Base-by-base conservation (phyloP, 2,329 filamentous ascomycete species). In the Colletotrichum liaoningense region DNA sequence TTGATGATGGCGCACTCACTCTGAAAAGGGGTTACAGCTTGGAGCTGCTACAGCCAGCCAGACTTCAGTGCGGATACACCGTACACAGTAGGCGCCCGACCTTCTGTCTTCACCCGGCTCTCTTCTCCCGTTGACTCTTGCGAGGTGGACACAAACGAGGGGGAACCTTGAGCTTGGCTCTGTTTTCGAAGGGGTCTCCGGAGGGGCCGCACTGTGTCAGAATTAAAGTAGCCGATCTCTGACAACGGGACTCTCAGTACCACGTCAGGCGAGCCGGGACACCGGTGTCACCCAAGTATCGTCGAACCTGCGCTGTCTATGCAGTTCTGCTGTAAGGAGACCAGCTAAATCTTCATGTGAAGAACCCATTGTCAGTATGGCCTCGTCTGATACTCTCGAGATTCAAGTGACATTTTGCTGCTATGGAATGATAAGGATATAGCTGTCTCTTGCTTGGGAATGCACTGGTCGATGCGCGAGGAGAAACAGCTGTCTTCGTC, bases 191-290 rank as follows among this genome's bases (percentile, higher is more conserved):
- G 35, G 35, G 42, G 24, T 7, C n/a, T 8, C 28, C 35, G 28
- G 38, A 68, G 65, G 28, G 28, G 30, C 58, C 69, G 30, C 65
- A 63, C 58, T 69, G 69, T 69, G 69, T 54, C 69, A 42, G 35
- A 24, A 68, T 68, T 54, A 63, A 58, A 62, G 65, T 72, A 42
- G 57, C 69, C 57, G 58, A 69, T 63, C 65, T 69, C 69, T 63
- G 42, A 59, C 52, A 69, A 63, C 38, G 22, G 52, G 28, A 55
- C 49, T 19, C 22, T n/a, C 52, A 24, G 56, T 60, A 63, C 38
- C 22, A 72, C 57, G 64, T 58, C 49, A 35, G 22, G 46, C 62
- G 35, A 42, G 62, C 67, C 55, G 58, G 67, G 62, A 55, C 62
- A 70, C 42, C 54, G 55, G 67, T 66, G 67, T 55, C 22, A 67